Conservation (phyloP, 2,329 filamentous ascomycete genomes). For the Colletotrichum liaoningense region DNA sequence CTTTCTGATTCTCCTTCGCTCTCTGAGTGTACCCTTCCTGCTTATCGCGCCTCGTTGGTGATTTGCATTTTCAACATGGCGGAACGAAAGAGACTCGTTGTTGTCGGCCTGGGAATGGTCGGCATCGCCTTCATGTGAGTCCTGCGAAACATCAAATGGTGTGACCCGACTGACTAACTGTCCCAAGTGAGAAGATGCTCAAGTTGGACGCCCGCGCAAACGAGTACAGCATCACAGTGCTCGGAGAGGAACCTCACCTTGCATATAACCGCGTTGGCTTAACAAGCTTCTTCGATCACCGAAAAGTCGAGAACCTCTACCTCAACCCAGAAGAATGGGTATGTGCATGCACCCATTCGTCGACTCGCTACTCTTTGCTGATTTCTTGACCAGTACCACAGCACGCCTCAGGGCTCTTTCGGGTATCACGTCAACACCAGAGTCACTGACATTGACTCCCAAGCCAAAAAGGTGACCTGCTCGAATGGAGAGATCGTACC, state of each 20-base stretch:
- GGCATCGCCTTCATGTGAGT: constrained; percentile 88
- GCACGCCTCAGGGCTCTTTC: constrained; percentile 74
- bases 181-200: constrained; percentile 82
- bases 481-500: constrained; percentile 75
- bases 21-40: background rate
- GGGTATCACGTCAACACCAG: constrained; percentile 80
- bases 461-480: constrained; percentile 75
- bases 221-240: constrained; percentile 85
- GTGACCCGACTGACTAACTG: background rate
- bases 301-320: constrained; percentile 88
- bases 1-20: background rate
- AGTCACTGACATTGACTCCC: constrained; percentile 73
- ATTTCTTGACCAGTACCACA: constrained; percentile 67
- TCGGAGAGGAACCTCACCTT: constrained; percentile 88
- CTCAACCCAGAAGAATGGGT: constrained; percentile 88
- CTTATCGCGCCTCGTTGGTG: background rate
- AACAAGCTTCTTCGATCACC: constrained; percentile 89
- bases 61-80: constrained; percentile 47
- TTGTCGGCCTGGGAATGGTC: constrained; percentile 93
- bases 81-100: constrained; percentile 76
- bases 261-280: constrained; percentile 93
- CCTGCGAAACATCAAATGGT: background rate
- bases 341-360: constrained; percentile 38
- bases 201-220: constrained; percentile 82
- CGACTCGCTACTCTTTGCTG: background rate